A percentile compares a stretch with the other conserved stretches of the same genome.
phyloP scores from a whole-genome alignment of 2,329 filamentous ascomycete species.

The Parasarocladium wereldwijsianum region DNA sequence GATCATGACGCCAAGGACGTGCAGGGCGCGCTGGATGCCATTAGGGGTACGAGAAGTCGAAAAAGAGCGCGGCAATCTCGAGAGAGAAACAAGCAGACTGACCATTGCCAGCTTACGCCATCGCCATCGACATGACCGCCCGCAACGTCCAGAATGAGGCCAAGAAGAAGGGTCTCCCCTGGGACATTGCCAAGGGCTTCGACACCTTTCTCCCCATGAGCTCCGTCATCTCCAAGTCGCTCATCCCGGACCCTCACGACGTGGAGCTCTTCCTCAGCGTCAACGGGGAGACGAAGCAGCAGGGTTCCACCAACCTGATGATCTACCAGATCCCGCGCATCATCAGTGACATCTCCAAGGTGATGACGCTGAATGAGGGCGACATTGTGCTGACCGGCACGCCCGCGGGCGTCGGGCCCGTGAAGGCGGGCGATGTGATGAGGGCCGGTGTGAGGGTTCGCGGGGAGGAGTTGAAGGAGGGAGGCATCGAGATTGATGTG shows the following conservation, averaged over 20 bases:
- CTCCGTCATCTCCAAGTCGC: constrained; percentile 62
- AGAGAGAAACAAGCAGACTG: too few relatives aligned
- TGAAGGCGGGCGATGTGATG: constrained; percentile 77
- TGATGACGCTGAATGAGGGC: constrained; percentile 85
- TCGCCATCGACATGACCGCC: constrained; percentile 94
- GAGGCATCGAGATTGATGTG: constrained; percentile 68
- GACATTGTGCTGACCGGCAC: constrained; percentile 95
- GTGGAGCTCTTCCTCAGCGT: constrained; percentile 76
- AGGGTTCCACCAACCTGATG: constrained; percentile 87
- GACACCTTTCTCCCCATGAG: constrained; percentile 92
- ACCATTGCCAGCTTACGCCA: constrained; percentile 62
- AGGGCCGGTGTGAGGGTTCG: constrained; percentile 65
- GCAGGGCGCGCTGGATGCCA: constrained; percentile 63
- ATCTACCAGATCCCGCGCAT: constrained; percentile 80
- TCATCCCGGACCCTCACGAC: constrained; percentile 76
- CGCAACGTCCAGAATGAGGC: constrained; percentile 92
- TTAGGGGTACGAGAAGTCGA: constrained; percentile 49
- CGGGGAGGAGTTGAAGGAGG: constrained; percentile 74
- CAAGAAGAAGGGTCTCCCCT: constrained; percentile 87
- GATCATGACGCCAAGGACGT: constrained; percentile 65
- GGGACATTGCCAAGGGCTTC: constrained; percentile 94
- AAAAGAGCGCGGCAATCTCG: constrained; percentile 3
- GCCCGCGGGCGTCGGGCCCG: constrained; percentile 84
- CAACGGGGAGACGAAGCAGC: constrained; percentile 64
- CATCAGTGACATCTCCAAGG: constrained; percentile 79